A percentile compares a stretch with the other conserved stretches of the same genome.
Evolutionary conservation across 768 basidiomycete species (phyloP).

Genomic region (Chalciporus pseudorubinellus): DNA sequence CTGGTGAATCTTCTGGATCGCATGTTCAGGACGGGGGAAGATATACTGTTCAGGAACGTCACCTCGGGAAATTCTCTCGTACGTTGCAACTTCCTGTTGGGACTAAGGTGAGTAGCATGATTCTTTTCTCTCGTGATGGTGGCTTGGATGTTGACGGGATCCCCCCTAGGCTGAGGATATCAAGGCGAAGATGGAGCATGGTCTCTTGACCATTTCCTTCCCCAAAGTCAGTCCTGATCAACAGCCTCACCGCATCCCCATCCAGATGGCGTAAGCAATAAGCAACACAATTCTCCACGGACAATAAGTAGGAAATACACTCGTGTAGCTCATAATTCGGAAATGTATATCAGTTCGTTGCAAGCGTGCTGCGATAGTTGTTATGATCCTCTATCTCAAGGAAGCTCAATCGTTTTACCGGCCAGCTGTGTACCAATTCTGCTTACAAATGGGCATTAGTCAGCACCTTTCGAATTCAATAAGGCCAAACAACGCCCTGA

Average conservation of each 20-base stretch:
- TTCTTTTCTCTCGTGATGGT: neutral
- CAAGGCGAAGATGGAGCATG: slow-evolving; percentile 47
- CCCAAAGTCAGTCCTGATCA: slow-evolving; percentile 41
- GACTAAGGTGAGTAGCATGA: slow-evolving; percentile 36
- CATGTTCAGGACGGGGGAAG: slow-evolving; percentile 36
- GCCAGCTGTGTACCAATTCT: too few relatives aligned
- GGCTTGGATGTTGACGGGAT: neutral
- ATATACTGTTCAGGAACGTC: slow-evolving; percentile 44
- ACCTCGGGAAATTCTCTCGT: slow-evolving; percentile 44
- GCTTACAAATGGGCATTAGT: too few relatives aligned
- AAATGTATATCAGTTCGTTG: neutral
- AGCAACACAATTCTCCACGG: too few relatives aligned
- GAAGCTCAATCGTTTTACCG: too few relatives aligned
- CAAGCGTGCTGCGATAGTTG: too few relatives aligned
- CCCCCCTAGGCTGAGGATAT: slow-evolving; percentile 40
- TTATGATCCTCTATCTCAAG: too few relatives aligned
- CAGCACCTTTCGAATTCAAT: slow-evolving; percentile 5
- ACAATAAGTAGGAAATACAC: neutral
- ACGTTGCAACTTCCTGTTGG: slow-evolving; percentile 46
- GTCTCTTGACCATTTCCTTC: slow-evolving; percentile 47
- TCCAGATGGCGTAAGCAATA: neutral
- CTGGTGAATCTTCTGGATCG: slow-evolving; percentile 40
- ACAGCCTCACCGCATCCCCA: slow-evolving; percentile 40
- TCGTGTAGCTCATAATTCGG: neutral
- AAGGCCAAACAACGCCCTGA: slow-evolving; percentile 1